These are phyloP conservation scores for Xylaria sp. DNA, from an alignment of 2,329 filamentous ascomycete species.

Conservation along the genomic window DNA sequence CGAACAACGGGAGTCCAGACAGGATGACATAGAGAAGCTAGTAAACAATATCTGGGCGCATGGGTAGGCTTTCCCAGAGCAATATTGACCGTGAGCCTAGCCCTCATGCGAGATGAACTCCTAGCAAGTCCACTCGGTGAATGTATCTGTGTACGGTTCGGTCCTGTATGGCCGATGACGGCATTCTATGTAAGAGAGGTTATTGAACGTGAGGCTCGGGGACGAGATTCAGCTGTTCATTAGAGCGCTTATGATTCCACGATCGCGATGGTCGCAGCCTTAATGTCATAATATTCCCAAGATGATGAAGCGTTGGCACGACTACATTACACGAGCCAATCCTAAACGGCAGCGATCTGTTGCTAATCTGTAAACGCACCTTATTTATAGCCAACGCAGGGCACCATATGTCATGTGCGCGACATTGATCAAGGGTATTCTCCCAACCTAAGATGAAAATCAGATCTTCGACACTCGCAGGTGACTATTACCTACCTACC, in stretches of 20 bases:
- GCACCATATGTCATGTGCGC: neutral
- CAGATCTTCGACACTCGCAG: neutral
- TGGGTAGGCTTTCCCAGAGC: neutral
- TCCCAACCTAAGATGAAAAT: neutral
- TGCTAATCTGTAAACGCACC: neutral
- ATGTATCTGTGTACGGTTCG: neutral
- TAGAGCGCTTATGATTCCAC: neutral
- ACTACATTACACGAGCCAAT: neutral
- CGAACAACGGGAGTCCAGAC: too few species aligned
- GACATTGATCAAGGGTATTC: neutral
- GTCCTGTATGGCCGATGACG: neutral
- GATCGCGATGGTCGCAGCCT: neutral
- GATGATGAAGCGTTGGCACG: neutral
- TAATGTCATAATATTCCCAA: neutral
- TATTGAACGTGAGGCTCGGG: neutral
- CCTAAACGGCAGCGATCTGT: neutral
- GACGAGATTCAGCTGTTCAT: neutral
- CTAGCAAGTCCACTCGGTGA: neutral
- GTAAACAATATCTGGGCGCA: neutral
- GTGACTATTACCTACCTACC: neutral
- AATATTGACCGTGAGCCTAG: neutral
- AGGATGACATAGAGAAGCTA: too few species aligned
- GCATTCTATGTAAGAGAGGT: neutral
- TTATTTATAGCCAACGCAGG: neutral
- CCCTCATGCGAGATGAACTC: neutral